Base-by-base conservation (phyloP, 2,329 filamentous ascomycete species). In the Oidium heveae region DNA sequence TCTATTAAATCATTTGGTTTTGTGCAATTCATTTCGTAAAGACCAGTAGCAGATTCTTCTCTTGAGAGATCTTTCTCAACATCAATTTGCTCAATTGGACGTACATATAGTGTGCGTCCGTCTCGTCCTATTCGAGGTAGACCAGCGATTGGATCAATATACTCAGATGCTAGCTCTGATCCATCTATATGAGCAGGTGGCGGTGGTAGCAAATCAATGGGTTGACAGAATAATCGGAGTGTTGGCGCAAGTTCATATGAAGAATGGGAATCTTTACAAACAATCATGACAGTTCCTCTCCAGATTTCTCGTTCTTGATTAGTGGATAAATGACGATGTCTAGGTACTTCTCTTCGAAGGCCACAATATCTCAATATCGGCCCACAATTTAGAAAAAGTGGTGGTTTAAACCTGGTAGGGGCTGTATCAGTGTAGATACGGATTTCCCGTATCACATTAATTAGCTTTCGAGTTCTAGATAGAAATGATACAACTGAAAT, bases 261-360 rank as follows among this genome's bases (percentile, higher is more conserved):
- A 1, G 89, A 96, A 43, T 82, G 76, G 1, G 77, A 74, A 63
- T 98, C 89, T 54, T 80, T 75, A 0, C 91, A 96, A 22, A 98
- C 87, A 61, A 98, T 94, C 86, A 98, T 87, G 56, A 96, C 75
- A 57, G 80, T 93, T 5, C 91, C 91, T 65, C 88, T 79, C 91
- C 91, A 98, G 20, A 89, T 79, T 61, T 94, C 86, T 53, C 79
- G 76, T 46, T 86, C 80, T 8, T 34, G 49, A 8, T 51, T 24
- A 36, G 16, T 36, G 10, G 49, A 4, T 59, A 54, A 65, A 61
- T 47, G 59, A 65, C 65, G 67, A 55, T 63, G 65, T 33, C 65
- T 67, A 34, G 69, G 64, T 32, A 65, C 63, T 67, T 94, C 77
- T 41, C 72, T 73, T 43, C 82, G 78, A 44, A 94, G 78, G 20